These are phyloP conservation scores for Dactylonectria estremocensis DNA, from an alignment of 2,329 filamentous ascomycete species.

Conservation along the genomic window DNA sequence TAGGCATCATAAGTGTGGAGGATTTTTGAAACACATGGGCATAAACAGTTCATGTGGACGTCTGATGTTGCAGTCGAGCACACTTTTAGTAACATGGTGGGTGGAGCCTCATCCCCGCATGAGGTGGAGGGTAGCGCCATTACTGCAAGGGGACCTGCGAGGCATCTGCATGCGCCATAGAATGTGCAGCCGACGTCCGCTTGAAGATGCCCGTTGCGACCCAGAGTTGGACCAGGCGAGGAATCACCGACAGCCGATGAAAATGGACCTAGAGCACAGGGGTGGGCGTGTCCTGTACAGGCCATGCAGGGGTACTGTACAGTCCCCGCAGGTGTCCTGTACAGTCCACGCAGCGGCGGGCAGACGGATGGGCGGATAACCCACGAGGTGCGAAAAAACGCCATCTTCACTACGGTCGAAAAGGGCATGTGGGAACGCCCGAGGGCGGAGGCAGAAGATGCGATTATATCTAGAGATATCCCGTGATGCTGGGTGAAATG, in stretches of 20 bases:
- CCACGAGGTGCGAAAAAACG: constrained; percentile 17
- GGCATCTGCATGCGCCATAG: constrained; percentile 23
- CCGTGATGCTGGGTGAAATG: constrained; percentile 19
- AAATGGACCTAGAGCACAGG: constrained; percentile 2
- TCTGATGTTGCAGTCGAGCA: not conserved
- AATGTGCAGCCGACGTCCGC: constrained; percentile 24
- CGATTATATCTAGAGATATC: constrained; percentile 8
- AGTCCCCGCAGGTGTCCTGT: not conserved
- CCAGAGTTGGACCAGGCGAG: not conserved
- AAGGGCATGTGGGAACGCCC: constrained; percentile 33
- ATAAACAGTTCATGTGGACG: not conserved
- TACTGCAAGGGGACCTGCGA: not conserved
- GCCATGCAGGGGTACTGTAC: not conserved
- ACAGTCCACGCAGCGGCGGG: not conserved
- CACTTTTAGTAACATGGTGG: not conserved
- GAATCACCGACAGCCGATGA: constrained; percentile 20
- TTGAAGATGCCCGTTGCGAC: constrained; percentile 11
- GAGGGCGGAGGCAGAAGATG: constrained; percentile 9
- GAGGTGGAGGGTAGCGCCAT: not conserved
- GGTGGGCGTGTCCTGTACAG: not conserved
- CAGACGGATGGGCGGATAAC: constrained; percentile 13
- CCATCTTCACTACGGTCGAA: constrained; percentile 15
- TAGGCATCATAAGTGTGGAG: not conserved
- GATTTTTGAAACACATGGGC: not conserved
- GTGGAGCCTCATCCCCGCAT: constrained; percentile 4